Evolutionary conservation across 306 rosid species (phyloP).

Genomic region (Sphenostylis stenocarpa): DNA sequence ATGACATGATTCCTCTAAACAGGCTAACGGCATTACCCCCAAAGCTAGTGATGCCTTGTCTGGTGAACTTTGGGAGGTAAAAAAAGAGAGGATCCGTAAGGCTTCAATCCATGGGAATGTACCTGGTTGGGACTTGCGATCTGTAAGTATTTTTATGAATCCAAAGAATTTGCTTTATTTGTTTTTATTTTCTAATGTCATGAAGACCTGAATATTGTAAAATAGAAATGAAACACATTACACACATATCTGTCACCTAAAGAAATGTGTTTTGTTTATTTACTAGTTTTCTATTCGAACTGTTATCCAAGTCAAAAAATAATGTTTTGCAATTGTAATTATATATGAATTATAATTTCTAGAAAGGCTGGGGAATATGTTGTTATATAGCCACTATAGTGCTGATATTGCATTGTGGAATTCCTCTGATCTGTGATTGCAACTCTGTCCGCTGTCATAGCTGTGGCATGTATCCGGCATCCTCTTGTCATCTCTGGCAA

Average conservation of each 20-base stretch:
- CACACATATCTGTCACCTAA: not conserved
- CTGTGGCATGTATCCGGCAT: not conserved
- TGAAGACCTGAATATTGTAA: not conserved
- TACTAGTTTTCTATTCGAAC: not conserved
- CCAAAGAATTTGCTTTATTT: not conserved
- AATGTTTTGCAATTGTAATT: slow-evolving; percentile 8
- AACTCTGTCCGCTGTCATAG: not conserved
- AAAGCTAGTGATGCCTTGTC: slow-evolving; percentile 92
- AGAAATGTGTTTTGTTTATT: not conserved
- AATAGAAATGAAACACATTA: not conserved
- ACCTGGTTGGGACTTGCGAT: slow-evolving; percentile 90
- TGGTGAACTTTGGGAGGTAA: slow-evolving; percentile 95
- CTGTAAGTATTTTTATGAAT: slow-evolving; percentile 61
- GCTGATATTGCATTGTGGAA: not conserved
- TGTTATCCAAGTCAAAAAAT: not conserved
- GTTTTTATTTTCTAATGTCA: not conserved
- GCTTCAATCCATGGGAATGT: slow-evolving; percentile 68
- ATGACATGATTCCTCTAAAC: slow-evolving; percentile 25
- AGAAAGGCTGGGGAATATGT: not conserved
- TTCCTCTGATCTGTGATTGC: not conserved
- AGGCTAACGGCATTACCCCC: slow-evolving; percentile 74
- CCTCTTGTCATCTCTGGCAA: not conserved
- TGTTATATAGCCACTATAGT: not conserved
- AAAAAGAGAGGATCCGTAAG: slow-evolving; percentile 80
- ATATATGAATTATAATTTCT: not conserved